Evolutionary conservation across 768 basidiomycete genomes (phyloP).

Genomic region (Dendrothele bispora): DNA sequence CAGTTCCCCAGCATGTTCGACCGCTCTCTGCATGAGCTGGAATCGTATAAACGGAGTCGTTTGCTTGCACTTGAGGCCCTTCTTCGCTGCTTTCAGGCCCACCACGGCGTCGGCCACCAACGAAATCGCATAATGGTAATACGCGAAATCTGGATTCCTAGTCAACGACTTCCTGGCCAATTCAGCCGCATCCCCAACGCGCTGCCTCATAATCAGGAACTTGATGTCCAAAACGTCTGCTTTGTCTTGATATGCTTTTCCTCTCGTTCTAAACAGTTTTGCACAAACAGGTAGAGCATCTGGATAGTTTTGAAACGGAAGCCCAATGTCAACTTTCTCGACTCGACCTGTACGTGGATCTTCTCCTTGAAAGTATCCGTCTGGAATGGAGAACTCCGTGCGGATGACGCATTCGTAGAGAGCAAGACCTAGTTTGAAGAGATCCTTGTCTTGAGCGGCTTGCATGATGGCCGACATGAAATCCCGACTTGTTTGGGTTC

Average conservation of each 20-base stretch:
- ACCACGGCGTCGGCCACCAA: conserved; percentile 45
- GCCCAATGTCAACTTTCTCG: conserved; percentile 44
- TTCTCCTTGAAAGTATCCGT: conserved; percentile 53
- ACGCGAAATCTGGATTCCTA: conserved; percentile 58
- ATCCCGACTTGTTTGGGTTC: too few relatives aligned
- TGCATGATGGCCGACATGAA: conserved; percentile 53
- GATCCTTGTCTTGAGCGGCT: conserved; percentile 44
- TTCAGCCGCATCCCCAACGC: conserved; percentile 46
- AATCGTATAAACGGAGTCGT: conserved; percentile 56
- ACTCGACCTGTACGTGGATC: conserved; percentile 40
- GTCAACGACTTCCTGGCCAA: conserved; percentile 47
- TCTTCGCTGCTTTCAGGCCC: conserved; percentile 64
- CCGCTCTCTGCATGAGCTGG: conserved; percentile 59
- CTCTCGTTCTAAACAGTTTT: conserved; percentile 47
- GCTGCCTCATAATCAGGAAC: conserved; percentile 47
- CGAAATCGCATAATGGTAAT: conserved; percentile 64
- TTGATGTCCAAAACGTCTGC: conserved; percentile 72
- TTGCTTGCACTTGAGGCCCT: conserved; percentile 58
- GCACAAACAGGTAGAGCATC: conserved; percentile 64
- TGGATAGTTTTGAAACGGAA: conserved; percentile 60
- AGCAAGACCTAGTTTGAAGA: conserved; percentile 50
- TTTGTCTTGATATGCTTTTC: conserved; percentile 35
- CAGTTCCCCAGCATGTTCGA: conserved; percentile 59
- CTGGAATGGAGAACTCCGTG: conserved; percentile 60
- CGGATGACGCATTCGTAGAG: conserved; percentile 49